These are phyloP conservation scores for Boletus barrowsii DNA, from an alignment of 768 basidiomycete species.

Conservation along the genomic window DNA sequence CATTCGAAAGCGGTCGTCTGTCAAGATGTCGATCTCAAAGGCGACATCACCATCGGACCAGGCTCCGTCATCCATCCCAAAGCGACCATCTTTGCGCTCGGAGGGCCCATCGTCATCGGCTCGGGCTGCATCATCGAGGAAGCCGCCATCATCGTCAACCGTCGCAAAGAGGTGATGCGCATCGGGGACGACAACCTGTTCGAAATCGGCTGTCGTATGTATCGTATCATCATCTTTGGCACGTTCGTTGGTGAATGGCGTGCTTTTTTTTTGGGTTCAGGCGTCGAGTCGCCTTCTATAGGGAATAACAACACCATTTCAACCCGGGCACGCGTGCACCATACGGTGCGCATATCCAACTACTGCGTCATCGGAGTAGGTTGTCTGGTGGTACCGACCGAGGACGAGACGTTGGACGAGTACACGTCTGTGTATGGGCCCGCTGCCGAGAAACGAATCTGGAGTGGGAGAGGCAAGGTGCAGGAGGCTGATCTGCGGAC, in stretches of 20 bases:
- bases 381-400: constrained; percentile 73
- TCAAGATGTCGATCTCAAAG: constrained; percentile 91
- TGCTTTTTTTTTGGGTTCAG: constrained; percentile 36
- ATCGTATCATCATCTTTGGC: not conserved
- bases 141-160: constrained; percentile 83
- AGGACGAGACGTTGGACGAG: constrained; percentile 75
- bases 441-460: constrained; percentile 66
- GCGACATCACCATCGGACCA: constrained; percentile 89
- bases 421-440: constrained; percentile 85
- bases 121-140: constrained; percentile 91
- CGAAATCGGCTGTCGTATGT: constrained; percentile 89
- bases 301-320: constrained; percentile 87
- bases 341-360: constrained; percentile 74
- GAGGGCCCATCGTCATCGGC: constrained; percentile 89
- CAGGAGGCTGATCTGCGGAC: constrained; percentile 80
- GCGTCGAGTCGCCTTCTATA: constrained; percentile 81
- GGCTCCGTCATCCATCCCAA: constrained; percentile 94
- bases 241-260: too few species aligned
- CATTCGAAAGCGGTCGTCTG: constrained; percentile 90
- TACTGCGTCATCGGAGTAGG: constrained; percentile 83
- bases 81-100: constrained; percentile 88
- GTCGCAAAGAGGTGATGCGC: constrained; percentile 85
- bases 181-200: constrained; percentile 94
- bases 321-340: constrained; percentile 78
- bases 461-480: constrained; percentile 82